Conservation (phyloP, 768 basidiomycete genomes). For the Psilocybe cyanescens region DNA sequence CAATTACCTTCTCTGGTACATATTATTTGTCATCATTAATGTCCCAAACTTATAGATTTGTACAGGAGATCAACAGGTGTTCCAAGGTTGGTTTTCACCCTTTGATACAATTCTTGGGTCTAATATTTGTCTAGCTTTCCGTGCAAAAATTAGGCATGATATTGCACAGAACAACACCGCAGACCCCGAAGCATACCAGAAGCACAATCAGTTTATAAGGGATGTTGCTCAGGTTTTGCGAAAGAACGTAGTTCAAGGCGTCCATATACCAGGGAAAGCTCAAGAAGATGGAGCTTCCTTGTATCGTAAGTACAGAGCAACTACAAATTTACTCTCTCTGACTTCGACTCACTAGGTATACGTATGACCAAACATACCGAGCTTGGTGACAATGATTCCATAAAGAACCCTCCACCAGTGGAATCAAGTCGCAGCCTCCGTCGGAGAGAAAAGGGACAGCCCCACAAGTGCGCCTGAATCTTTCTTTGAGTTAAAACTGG, state of each 20-base stretch:
- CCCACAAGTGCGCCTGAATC: slow-evolving; percentile 29
- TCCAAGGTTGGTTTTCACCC: slow-evolving; percentile 44
- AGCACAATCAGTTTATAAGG: slow-evolving; percentile 58
- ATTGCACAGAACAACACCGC: slow-evolving; percentile 42
- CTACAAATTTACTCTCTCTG: not conserved
- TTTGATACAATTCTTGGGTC: slow-evolving; percentile 5
- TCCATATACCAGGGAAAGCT: slow-evolving; percentile 42
- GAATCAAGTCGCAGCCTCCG: slow-evolving; percentile 53
- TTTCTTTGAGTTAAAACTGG: not conserved
- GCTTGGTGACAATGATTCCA: slow-evolving; percentile 80
- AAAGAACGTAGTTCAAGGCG: slow-evolving; percentile 86
- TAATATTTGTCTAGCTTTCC: slow-evolving; percentile 61
- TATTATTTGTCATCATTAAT: not conserved
- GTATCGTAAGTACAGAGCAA: slow-evolving; percentile 53
- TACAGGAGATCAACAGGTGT: slow-evolving; percentile 60
- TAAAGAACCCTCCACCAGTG: slow-evolving; percentile 62
- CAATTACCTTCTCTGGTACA: slow-evolving; percentile 67
- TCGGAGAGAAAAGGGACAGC: slow-evolving; percentile 42
- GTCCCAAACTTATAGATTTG: not conserved
- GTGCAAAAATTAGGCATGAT: slow-evolving; percentile 66
- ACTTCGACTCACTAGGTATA: slow-evolving; percentile 51
- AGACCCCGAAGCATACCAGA: slow-evolving; percentile 52
- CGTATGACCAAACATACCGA: slow-evolving; percentile 83
- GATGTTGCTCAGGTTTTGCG: slow-evolving; percentile 79
- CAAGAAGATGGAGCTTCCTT: slow-evolving; percentile 37